Base-by-base conservation (phyloP, 192 early-diverging fungal genomes). In the Coemansia reversa region DNA sequence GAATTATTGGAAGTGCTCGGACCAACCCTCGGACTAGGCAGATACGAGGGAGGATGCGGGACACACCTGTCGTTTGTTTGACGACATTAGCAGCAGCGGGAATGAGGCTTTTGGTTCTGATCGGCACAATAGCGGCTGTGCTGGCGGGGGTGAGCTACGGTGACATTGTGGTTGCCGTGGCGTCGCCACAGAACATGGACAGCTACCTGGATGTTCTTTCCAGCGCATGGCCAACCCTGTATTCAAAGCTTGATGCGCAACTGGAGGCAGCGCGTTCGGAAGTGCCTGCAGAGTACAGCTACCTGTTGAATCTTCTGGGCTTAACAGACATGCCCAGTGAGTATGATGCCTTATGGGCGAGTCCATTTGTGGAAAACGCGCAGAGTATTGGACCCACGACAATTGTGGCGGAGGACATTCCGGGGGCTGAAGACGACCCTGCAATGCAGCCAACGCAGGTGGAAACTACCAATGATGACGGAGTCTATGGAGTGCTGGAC, bases 81-180 rank as follows among this genome's bases (percentile, higher is more conserved):
- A 35, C 33, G 7, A 35, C 33, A 35, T 35, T 5, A 35, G 33
- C 33, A 35, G 33, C 33, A 35, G 33, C 33, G 11, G 33, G 0
- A 35, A 35, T 35, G 33, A 35, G 33, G 53, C 33, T 42, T 24
- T 39, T 30, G 47, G 27, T 63, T 16, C 14, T 32, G 16, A 55
- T 60, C 24, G 58, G 20, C 27, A 61, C 51, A 16, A 4, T 51
- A 5, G 27, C 19, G 52, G 32, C 9, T 1, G 3, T 59, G 0
- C 25, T 69, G 22, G 69, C 35, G 3, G 55, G 58, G 25, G 49
- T 45, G 39, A 51, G 63, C 20, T n/a, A 24, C 11, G 76, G 60
- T 32, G 76, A 79, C 60, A 79, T 79, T 53, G 63, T 79, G 2
- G 51, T 79, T 4, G 73, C 66, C 0, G 76, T 79, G 4, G 76